Evolutionary conservation across 2,329 filamentous ascomycete species (phyloP), one percentile per base, ranked within the genome.

Genomic region (Paecilomyces formosus): DNA sequence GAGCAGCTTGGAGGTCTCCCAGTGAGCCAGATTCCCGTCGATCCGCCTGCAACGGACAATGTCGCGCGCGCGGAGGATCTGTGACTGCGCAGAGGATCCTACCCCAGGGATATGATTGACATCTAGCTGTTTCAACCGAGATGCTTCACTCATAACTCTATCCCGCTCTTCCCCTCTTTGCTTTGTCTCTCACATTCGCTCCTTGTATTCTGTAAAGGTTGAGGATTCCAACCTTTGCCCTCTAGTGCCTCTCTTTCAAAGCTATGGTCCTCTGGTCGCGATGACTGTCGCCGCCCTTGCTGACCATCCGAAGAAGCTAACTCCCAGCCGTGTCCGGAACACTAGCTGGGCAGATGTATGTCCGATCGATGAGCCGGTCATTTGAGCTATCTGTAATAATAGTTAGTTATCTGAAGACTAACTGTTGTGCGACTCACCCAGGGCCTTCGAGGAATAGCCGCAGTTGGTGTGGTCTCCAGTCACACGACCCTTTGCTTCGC

Each of bases 391-490:
- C 24, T 26, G n/a, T n/a, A 26, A 6, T 26, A 15, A 12, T 13
- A 22, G n/a, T 18, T 33, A 18, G 33, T 21, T 26, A 30, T 24
- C 22, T 15, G 28, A 33, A 28, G 33, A 18, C 35, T 22, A 39
- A 56, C 39, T 56, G 54, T 51, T 56, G 18, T 31, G 35, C 39
- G 49, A 18, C n/a, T 45, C 15, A 30, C 18, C 24, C 31, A 84
- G 82, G 82, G 82, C 63, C 76, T 85, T 15, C 79, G 82, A 58
- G 82, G 82, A 62, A 73, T 84, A 56, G 81, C 81, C 49, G 82
- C 82, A 3, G 70, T 81, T 22, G 73, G 81, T 26, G 81, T 84
- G 13, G 79, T 84, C n/a, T 64, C 81, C 39, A 84, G 81, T 30
- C 82, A 84, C 66, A 74, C 83, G 31, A 74, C 76, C 11, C 76